Base-by-base conservation (phyloP, 2,329 filamentous ascomycete genomes). In the Neofusicoccum umdonicola region DNA sequence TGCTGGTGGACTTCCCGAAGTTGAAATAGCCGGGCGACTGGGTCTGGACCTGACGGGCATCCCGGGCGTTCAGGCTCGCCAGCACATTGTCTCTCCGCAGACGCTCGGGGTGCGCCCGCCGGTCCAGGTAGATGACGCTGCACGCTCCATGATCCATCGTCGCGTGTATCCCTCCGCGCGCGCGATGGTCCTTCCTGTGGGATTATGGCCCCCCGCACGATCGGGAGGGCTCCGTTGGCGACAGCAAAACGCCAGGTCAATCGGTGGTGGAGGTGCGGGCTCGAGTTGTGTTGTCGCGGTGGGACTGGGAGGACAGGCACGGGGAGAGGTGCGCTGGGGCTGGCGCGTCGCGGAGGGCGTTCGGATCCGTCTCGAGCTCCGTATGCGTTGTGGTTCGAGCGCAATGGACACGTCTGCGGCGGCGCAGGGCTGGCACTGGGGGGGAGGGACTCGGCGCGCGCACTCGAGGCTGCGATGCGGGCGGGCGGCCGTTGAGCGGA, bases 111-210 rank as follows among this genome's bases (percentile, higher is more conserved):
- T 77, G 73, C 66, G 77, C 77, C 62, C 77, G 75, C 57, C 78
- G 74, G 70, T 80, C 77, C 67, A 79, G 71, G 72, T 80, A 80
- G 66, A 80, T 77, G 60, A 80, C 73, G 71, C 79, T 79, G 72
- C 78, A 80, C 65, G 76, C 73, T 70, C 77, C 77, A 76, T 78
- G 76, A 65, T 79, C 77, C 78, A 80, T 80, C 39, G 66, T 64
- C 63, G 63, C 63, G 63, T 58, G 52, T 48, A 27, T 56, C 63
- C 52, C 37, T 51, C 42, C 52, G 52, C 52, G 44, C 44, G 63
- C 62, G 62, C 62, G 51, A 57, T 50, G 50, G 62, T 27, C 41
- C 62, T 60, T 42, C 22, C 15, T 31, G 44, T 64, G 63, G 44
- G 52, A 50, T 64, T 64, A 64, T 58, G 47, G 63, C 63, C 63